A percentile compares a stretch with the other conserved stretches of the same genome.
Conservation (phyloP, 768 basidiomycete genomes). For the Tubosaeta sp. region DNA sequence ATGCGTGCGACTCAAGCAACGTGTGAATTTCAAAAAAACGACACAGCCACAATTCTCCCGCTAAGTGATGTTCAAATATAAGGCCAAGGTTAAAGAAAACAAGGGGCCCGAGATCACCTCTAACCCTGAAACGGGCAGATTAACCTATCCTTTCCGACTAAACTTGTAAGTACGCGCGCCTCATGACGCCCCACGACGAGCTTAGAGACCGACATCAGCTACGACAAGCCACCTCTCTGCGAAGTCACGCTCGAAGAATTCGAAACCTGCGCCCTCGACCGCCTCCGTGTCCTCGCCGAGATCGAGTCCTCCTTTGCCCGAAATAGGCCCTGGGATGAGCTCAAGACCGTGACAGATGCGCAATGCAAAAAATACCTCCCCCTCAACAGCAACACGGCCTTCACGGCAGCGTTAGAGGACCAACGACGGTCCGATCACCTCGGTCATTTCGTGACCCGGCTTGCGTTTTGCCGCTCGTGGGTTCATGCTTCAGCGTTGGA, state of each 20-base stretch:
- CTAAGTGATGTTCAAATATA: slow-evolving; percentile 20
- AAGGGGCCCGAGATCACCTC: background rate
- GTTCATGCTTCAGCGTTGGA: slow-evolving; percentile 30
- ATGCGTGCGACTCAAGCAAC: too few relatives aligned
- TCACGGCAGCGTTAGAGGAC: slow-evolving; percentile 42
- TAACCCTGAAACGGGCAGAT: background rate
- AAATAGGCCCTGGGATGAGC: slow-evolving; percentile 76
- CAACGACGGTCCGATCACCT: slow-evolving; percentile 83
- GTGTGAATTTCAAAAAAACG: too few relatives aligned
- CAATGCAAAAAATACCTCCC: slow-evolving; percentile 78
- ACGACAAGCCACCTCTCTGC: slow-evolving; percentile 76
- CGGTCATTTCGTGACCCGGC: slow-evolving; percentile 87
- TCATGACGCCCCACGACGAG: background rate
- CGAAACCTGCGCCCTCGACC: slow-evolving; percentile 83
- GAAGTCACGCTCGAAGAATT: slow-evolving; percentile 96
- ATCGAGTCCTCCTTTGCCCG: slow-evolving; percentile 87
- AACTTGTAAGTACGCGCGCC: slow-evolving; percentile 61
- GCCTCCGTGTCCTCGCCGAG: slow-evolving; percentile 83
- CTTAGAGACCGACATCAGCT: slow-evolving; percentile 46
- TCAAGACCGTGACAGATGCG: slow-evolving; percentile 53
- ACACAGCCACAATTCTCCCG: too few relatives aligned
- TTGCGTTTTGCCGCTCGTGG: slow-evolving; percentile 96
- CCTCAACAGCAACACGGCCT: slow-evolving; percentile 54
- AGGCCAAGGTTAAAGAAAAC: background rate
- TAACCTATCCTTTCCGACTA: slow-evolving; percentile 58